A percentile compares a stretch with the other conserved stretches of the same genome.
Evolutionary conservation across 2,329 filamentous ascomycete genomes (phyloP).

Genomic region (Colletotrichum australisinense): DNA sequence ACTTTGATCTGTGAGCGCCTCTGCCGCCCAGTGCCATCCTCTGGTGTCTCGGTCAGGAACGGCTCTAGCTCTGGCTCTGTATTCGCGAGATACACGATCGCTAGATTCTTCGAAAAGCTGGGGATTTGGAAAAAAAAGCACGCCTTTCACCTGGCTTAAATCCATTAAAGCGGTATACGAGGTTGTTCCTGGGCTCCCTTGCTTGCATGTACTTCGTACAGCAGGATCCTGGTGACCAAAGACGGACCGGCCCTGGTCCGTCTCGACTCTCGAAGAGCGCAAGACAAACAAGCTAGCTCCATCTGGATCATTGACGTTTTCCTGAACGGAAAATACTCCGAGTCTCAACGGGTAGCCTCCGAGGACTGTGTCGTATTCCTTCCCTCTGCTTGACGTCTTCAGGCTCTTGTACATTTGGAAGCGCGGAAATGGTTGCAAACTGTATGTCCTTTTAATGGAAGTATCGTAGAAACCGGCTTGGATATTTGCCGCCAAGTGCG

Average conservation of each 20-base stretch:
- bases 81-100: not conserved
- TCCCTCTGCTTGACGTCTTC: not conserved
- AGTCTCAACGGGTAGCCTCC: constrained; percentile 1
- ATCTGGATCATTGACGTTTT: not conserved
- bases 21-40: not conserved
- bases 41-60: not conserved
- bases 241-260: constrained; percentile 21
- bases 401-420: not conserved
- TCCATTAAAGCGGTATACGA: not conserved
- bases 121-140: too few relatives aligned
- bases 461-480: not conserved
- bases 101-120: not conserved
- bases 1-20: not conserved
- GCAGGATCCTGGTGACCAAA: constrained; percentile 11
- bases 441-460: not conserved
- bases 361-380: not conserved
- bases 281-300: not conserved
- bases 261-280: not conserved
- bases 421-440: not conserved
- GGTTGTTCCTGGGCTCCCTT: not conserved
- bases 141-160: not conserved
- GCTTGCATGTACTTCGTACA: not conserved
- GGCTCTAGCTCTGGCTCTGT: too few relatives aligned
- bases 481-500: not conserved
- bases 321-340: constrained; percentile 16